Conservation (phyloP, 257 asterid species). For the Capsicum rhomboideum region DNA sequence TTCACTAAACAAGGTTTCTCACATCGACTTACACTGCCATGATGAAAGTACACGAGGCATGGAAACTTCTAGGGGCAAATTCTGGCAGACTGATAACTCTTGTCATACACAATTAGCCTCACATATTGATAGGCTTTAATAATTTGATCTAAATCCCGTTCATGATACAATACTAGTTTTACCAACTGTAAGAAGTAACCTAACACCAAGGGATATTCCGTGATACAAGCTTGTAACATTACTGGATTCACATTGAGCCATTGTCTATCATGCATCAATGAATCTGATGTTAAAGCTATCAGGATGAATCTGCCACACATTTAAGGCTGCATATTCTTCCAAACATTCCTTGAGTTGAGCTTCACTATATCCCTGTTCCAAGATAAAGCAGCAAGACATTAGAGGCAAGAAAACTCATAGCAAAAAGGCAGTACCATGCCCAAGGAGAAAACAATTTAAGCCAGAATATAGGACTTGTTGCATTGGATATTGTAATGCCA, state of each 20-base stretch:
- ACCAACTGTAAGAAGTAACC: background rate
- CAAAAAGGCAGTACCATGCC: background rate
- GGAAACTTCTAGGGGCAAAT: background rate
- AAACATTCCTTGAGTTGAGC: slow-evolving; percentile 90
- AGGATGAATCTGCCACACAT: slow-evolving; percentile 99
- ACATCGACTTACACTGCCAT: background rate
- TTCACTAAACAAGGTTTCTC: too few species aligned
- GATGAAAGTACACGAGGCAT: background rate
- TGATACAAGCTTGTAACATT: background rate
- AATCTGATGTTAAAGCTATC: slow-evolving; percentile 83
- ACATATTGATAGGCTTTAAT: background rate
- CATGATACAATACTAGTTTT: background rate
- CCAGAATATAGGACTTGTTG: background rate
- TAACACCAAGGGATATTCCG: background rate
- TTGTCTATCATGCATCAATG: slow-evolving; percentile 48
- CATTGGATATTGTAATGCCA: background rate
- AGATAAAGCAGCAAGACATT: slow-evolving; percentile 2
- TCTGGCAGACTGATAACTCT: background rate
- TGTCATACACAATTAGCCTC: background rate
- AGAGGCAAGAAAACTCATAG: background rate
- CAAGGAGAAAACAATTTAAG: background rate
- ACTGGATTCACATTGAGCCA: background rate
- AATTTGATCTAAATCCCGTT: background rate
- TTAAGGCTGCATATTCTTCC: slow-evolving; percentile 95
- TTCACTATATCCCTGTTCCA: slow-evolving; percentile 90